Base-by-base conservation (phyloP, 768 basidiomycete species). In the Sarcodon aspratus region DNA sequence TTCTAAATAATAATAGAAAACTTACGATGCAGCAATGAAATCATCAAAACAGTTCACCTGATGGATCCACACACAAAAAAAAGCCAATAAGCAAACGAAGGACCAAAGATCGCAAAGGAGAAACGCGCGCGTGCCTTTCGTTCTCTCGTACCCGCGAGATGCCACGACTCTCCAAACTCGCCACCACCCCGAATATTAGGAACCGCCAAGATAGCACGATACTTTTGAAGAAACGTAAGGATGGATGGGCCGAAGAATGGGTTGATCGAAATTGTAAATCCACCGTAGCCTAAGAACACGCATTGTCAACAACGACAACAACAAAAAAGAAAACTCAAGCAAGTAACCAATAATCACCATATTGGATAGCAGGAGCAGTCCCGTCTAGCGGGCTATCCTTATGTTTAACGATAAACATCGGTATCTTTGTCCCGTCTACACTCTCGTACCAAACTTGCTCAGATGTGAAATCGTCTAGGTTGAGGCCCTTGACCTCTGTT, bases 121-220 rank as follows among this genome's bases (percentile, higher is more conserved):
- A n/a, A 32, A 21, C 34, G 11, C 33, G 35, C 46, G 46, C 61
- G 18, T 46, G 82, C 82, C 72, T 89, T 89, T 46, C 74, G 73
- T 52, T 87, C 86, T 52, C 69, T 71, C 31, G 70, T 80, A 2
- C 85, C 89, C 18, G 74, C 84, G 37, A 73, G 57, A 60, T 91
- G 87, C 89, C 89, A 92, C n/a, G 79, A 74, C 56, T 90, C 83
- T 11, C 89, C 88, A 53, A 88, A 90, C 59, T 88, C 85, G 1
- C 74, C 73, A 3, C 88, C 88, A 9, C 74, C 74, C 9, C 74
- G 63, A 48, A 71, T 69, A 54, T 63, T 66, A 17, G 74, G 69
- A 33, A 73, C 58, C 3, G 83, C 87, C 32, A 80, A 70, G 32
- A 88, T 64, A 7, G 76, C 81, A 8, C 82, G 76, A 56, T 85